Evolutionary conservation across 179 eudicot genomes (phyloP), one percentile per base, ranked within the genome.

Genomic region (Vitellaria paradoxa): DNA sequence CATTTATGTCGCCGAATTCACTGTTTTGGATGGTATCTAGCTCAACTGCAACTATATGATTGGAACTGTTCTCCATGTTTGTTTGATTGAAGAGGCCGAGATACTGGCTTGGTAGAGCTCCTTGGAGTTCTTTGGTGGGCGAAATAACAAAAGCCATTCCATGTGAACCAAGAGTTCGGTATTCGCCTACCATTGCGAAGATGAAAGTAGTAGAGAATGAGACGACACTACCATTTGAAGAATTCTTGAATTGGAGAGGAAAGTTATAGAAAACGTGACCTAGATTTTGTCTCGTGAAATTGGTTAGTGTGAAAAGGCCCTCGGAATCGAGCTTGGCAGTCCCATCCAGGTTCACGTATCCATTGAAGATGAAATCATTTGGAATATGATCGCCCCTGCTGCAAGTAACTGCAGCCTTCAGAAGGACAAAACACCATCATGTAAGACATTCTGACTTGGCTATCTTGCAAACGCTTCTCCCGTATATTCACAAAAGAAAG

Each of bases 41-140:
- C 70, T 85, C 88, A 14, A 85, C 69, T 55, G 85, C 88, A 42
- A 85, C 49, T 5, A 85, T 26, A 65, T 85, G 84, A 52, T 85
- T 67, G 6, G 77, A 79, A 10, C 45, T n/a, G 21, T 79, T 79
- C 30, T 83, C 87, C 47, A 15, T n/a, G 53, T 77, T 76, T 17
- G 75, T 4, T 49, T 61, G n/a, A 46, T 77, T 77, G 68, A 82
- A 52, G 2, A 85, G 49, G 37, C 87, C 87, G 10, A 85, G 79
- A 61, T 76, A 82, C 60, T 79, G 79, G 45, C 65, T 76, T 3
- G 83, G 75, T 3, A 56, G 61, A 42, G 72, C 79, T 1, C 76
- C 79, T 3, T 52, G 6, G 13, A 82, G 61, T 42, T 74, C 71
- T 47, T 76, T 77, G 4, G 70, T 37, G 6, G 85, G 83, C 23